These are phyloP conservation scores for Globisporangium carolinianum DNA, from an alignment of 352 stramenopile species.

Conservation along the genomic window DNA sequence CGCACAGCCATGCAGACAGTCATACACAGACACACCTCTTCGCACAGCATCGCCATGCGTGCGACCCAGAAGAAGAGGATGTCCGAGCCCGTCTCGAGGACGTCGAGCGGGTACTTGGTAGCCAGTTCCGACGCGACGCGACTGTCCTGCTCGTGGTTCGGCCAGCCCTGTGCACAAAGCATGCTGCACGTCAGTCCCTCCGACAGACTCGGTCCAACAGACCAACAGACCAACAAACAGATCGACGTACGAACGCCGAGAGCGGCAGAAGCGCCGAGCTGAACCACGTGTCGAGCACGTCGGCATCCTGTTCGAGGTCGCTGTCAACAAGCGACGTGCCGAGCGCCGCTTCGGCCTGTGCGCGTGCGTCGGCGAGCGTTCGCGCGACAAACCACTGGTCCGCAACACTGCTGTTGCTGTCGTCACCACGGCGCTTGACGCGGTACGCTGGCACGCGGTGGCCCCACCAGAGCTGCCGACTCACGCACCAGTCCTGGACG, in stretches of 20 bases:
- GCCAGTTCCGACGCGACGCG: conserved; percentile 19
- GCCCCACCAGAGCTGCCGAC: conserved; percentile 99
- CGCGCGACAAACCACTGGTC: conserved; percentile 95
- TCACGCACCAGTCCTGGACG: conserved; percentile 99
- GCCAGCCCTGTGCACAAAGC: conserved; percentile 90
- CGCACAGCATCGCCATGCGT: conserved; percentile 99
- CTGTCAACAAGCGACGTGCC: conserved; percentile 63
- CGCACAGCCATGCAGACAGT: neutral
- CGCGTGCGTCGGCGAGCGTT: conserved; percentile 85
- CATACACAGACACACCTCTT: conserved; percentile 74
- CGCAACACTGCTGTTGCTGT: conserved; percentile 7
- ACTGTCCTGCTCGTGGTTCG: conserved; percentile 63
- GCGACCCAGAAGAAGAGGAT: conserved; percentile 99
- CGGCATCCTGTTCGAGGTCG: conserved; percentile 93
- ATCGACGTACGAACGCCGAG: conserved; percentile 47
- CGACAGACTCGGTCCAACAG: conserved; percentile 1
- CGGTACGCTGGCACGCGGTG: conserved; percentile 98
- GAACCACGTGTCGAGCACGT: conserved; percentile 99
- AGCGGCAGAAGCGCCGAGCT: conserved; percentile 95
- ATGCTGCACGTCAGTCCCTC: neutral
- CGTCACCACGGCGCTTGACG: conserved; percentile 24
- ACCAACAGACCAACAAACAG: neutral
- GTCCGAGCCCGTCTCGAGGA: conserved; percentile 93
- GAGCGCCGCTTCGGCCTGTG: conserved; percentile 84
- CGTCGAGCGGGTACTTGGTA: conserved; percentile 47